Evolutionary conservation across 2,329 filamentous ascomycete species (phyloP), one percentile per base, ranked within the genome.

Genomic region (Penicillium thymicola): DNA sequence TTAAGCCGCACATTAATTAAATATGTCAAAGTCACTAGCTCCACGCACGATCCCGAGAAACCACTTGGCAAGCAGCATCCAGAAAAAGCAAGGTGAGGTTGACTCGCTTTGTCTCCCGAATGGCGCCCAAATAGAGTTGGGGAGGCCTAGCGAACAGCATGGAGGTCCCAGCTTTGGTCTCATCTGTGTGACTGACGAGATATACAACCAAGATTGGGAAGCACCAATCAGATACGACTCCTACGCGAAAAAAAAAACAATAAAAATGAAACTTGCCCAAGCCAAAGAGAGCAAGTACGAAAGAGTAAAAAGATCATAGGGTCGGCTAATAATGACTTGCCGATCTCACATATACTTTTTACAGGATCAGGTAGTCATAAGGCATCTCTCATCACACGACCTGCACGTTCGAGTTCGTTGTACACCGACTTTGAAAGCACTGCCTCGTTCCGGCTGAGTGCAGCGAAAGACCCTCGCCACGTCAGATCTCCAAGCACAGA

Each of bases 311-410:
- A 52, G 21, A 40, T 45, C 38, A 42, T 41, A 46, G 28, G 13
- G 28, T 46, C 42, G 48, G 27, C 34, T 46, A 52, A 28, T 36
- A 18, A 44, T 40, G 41, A 52, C 21, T 28, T 25, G 38, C 16
- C 38, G 52, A 55, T 51, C 52, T 51, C 18, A 23, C 54, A 41
- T 56, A 42, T 45, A 44, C 47, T 54, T 55, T 45, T 32, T 21
- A 28, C 21, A 51, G 32, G 46, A 55, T 52, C 42, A 52, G 48
- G 54, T 56, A 56, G 54, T 56, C 54, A 56, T 52, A 48, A 56
- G 54, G 54, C 42, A 55, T 55, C 40, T 51, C 41, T 42, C 54
- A 56, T 56, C 54, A 56, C 54, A 56, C 54, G 54, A 56, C 54
- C 54, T 56, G 54, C 54, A 56, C 13, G 32, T 30, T 52, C 48